Evolutionary conservation across 352 stramenopile species (phyloP).

Genomic region (Phytophthora citricola): DNA sequence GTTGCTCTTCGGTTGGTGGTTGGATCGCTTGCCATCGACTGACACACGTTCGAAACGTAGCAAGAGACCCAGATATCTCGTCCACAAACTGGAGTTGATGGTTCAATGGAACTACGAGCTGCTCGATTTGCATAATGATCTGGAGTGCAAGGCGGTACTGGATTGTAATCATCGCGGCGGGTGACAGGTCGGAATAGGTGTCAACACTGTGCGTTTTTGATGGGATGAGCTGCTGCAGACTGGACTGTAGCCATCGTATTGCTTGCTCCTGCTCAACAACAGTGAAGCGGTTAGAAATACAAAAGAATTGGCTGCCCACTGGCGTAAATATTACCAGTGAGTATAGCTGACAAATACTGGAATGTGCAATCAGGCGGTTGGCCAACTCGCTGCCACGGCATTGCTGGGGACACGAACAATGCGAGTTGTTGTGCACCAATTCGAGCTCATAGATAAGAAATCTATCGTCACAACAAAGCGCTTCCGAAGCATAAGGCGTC

Average conservation of each 20-base stretch:
- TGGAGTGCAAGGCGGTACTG: conserved; percentile 16
- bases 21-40: conserved; percentile 23
- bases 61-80: conserved; percentile 7
- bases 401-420: background rate
- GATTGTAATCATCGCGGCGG: conserved; percentile 7
- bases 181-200: background rate
- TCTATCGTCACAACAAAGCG: conserved; percentile 17
- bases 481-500: conserved; percentile 37
- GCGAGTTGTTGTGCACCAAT: conserved; percentile 3
- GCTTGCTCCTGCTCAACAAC: conserved; percentile 18
- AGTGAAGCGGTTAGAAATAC: background rate
- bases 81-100: conserved; percentile 28
- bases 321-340: conserved; percentile 26
- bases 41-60: conserved; percentile 6
- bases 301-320: background rate
- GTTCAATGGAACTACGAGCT: conserved; percentile 30
- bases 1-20: conserved; percentile 25
- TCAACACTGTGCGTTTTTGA: conserved; percentile 3
- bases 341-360: conserved; percentile 35
- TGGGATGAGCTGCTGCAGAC: background rate
- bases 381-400: conserved; percentile 7
- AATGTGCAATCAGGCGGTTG: conserved; percentile 19
- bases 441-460: conserved; percentile 42
- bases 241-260: conserved; percentile 19
- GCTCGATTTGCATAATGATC: conserved; percentile 26